phyloP scores from a whole-genome alignment of 176 grass and related monocot genomes.

The Carex kokanica region DNA sequence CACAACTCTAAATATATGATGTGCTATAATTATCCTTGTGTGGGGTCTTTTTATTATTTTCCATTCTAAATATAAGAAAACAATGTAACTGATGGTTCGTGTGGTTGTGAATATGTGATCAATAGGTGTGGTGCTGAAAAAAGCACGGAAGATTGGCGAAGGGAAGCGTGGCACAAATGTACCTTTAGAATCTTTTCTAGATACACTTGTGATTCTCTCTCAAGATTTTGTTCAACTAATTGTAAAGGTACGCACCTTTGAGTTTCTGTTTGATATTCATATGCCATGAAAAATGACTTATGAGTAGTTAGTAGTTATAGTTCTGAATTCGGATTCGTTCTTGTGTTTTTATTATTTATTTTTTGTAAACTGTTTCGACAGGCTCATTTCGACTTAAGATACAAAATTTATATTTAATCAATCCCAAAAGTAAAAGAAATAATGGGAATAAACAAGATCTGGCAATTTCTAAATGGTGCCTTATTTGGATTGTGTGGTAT shows the following conservation, averaged over 20 bases:
- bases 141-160: slow-evolving; percentile 68
- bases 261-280: background rate
- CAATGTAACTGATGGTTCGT: background rate
- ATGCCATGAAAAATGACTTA: background rate
- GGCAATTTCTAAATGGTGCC: background rate
- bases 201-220: slow-evolving; percentile 64
- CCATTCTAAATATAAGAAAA: slow-evolving; percentile 13
- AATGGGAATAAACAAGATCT: background rate
- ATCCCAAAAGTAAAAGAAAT: background rate
- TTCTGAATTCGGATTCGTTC: background rate
- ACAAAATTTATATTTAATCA: background rate
- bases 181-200: slow-evolving; percentile 61
- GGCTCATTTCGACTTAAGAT: background rate
- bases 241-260: slow-evolving; percentile 56
- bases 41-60: background rate
- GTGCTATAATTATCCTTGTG: slow-evolving; percentile 10
- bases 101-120: slow-evolving; percentile 14
- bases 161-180: slow-evolving; percentile 58
- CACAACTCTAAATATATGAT: background rate
- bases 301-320: background rate
- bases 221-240: slow-evolving; percentile 87
- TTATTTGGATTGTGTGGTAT: background rate
- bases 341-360: background rate
- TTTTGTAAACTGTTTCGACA: background rate
- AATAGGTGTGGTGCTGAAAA: slow-evolving; percentile 90